Conservation (phyloP, 2,329 filamentous ascomycete species). For the Myrmaecium sp. region DNA sequence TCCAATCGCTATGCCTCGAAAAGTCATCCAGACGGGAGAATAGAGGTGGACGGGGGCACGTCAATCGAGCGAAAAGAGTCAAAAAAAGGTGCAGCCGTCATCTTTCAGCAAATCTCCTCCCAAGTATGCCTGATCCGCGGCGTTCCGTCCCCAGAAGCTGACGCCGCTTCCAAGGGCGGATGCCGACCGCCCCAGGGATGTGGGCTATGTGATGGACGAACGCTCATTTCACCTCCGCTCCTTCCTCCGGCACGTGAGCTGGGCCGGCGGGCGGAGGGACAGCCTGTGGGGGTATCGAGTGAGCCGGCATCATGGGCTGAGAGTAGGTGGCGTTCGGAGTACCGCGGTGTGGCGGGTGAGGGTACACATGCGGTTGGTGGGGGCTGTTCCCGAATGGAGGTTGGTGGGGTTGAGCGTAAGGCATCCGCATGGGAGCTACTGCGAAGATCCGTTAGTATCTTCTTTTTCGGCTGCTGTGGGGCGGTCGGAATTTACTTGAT, state of each 20-base stretch:
- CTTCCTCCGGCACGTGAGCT: conserved; percentile 16
- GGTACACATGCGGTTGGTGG: conserved; percentile 23
- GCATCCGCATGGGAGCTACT: conserved; percentile 24
- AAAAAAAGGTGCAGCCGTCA: conserved; percentile 6
- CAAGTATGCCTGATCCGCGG: background rate
- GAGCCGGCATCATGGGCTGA: conserved; percentile 25
- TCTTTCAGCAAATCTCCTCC: conserved; percentile 1
- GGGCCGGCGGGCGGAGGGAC: conserved; percentile 16
- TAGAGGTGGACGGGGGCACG: background rate
- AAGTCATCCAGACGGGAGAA: too few species aligned
- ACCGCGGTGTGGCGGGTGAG: conserved; percentile 20
- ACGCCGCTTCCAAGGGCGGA: background rate
- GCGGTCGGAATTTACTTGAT: conserved; percentile 45
- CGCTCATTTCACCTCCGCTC: conserved; percentile 21
- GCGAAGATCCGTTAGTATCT: too few species aligned
- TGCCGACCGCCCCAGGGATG: background rate
- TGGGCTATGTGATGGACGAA: conserved; percentile 1
- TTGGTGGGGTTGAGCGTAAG: conserved; percentile 22
- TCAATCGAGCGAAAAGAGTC: conserved; percentile 4
- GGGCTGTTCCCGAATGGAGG: conserved; percentile 20
- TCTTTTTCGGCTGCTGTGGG: conserved; percentile 7
- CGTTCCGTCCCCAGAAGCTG: background rate
- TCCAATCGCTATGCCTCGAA: too few species aligned
- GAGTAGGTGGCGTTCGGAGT: conserved; percentile 23
- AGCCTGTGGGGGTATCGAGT: conserved; percentile 19